These are phyloP conservation scores for Bolboschoenoplectus hybrid DNA, from an alignment of 202 grass and related monocot species.

Conservation along the genomic window DNA sequence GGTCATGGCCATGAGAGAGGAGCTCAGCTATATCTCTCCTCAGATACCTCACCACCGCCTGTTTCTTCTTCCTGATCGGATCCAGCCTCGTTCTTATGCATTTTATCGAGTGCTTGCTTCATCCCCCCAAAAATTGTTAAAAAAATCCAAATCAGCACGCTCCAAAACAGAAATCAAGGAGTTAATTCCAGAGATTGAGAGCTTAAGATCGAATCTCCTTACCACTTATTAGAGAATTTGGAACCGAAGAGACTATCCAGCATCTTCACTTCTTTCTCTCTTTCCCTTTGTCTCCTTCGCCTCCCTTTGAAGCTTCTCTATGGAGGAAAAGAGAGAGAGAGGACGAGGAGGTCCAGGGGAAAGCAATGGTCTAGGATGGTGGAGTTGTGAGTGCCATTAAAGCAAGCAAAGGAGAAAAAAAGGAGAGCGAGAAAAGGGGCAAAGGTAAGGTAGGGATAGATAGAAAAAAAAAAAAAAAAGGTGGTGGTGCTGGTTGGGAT, in stretches of 20 bases:
- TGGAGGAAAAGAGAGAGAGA: background rate
- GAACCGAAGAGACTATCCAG: constrained; percentile 69
- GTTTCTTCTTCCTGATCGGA: constrained; percentile 85
- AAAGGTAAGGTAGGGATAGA: constrained; percentile 13
- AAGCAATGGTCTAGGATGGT: constrained; percentile 40
- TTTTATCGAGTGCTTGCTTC: constrained; percentile 84
- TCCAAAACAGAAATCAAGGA: constrained; percentile 21
- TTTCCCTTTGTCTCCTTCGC: constrained; percentile 20
- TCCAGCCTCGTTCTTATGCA: constrained; percentile 70
- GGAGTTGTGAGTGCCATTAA: constrained; percentile 56
- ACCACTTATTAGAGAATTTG: constrained; percentile 98
- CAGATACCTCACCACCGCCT: constrained; percentile 74
- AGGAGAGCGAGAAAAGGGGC: constrained; percentile 22
- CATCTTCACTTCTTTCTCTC: constrained; percentile 49
- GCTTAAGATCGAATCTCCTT: background rate
- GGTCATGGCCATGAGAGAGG: constrained; percentile 57
- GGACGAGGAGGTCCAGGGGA: background rate
- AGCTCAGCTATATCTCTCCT: constrained; percentile 90
- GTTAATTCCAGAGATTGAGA: background rate
- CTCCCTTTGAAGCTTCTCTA: background rate
- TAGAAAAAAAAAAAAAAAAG: background rate
- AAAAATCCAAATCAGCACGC: constrained; percentile 7
- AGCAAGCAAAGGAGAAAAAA: constrained; percentile 50
- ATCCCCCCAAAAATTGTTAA: constrained; percentile 30
- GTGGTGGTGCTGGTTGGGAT: constrained; percentile 45